Evolutionary conservation across 2,329 filamentous ascomycete genomes (phyloP).

Genomic region (Colletotrichum magnum): DNA sequence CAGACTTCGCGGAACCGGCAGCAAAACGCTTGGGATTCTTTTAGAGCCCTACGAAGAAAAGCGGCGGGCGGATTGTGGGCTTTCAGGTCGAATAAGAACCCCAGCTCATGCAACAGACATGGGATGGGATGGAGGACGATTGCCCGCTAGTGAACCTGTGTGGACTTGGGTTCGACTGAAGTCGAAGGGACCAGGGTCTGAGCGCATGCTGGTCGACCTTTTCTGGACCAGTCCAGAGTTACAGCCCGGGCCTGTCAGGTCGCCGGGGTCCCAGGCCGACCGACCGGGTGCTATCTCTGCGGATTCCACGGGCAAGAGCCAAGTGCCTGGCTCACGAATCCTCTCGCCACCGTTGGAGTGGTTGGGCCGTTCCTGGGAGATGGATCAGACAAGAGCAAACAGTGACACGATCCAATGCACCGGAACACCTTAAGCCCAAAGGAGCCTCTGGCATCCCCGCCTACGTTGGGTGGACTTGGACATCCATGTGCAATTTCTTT

Average conservation of each 20-base stretch:
- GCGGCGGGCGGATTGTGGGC: slow-evolving; percentile 24
- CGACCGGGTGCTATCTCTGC: slow-evolving; percentile 33
- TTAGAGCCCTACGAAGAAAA: slow-evolving; percentile 39
- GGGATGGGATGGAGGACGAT: slow-evolving; percentile 40
- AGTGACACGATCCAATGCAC: slow-evolving; percentile 37
- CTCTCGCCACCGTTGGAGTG: slow-evolving; percentile 39
- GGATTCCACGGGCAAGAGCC: slow-evolving; percentile 36
- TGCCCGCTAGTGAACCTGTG: slow-evolving; percentile 36
- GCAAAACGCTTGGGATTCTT: slow-evolving; percentile 30
- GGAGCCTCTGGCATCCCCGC: slow-evolving; percentile 31
- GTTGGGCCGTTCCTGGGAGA: slow-evolving; percentile 39
- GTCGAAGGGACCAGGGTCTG: slow-evolving; percentile 22
- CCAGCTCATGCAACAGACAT: slow-evolving; percentile 32
- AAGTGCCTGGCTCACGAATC: slow-evolving; percentile 39
- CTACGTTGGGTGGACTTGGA: slow-evolving; percentile 17
- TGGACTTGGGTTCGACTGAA: slow-evolving; percentile 31
- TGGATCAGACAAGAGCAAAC: slow-evolving; percentile 32
- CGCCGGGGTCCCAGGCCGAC: slow-evolving; percentile 27
- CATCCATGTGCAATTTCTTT: slow-evolving; percentile 28
- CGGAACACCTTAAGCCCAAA: slow-evolving; percentile 41
- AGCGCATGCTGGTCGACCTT: slow-evolving; percentile 30
- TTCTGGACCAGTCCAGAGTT: slow-evolving; percentile 33
- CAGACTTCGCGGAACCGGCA: slow-evolving; percentile 38
- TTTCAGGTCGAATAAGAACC: slow-evolving; percentile 29
- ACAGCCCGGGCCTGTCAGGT: slow-evolving; percentile 30